Conservation (phyloP, 106 monocot species). For the Platanthera guangdongensis region DNA sequence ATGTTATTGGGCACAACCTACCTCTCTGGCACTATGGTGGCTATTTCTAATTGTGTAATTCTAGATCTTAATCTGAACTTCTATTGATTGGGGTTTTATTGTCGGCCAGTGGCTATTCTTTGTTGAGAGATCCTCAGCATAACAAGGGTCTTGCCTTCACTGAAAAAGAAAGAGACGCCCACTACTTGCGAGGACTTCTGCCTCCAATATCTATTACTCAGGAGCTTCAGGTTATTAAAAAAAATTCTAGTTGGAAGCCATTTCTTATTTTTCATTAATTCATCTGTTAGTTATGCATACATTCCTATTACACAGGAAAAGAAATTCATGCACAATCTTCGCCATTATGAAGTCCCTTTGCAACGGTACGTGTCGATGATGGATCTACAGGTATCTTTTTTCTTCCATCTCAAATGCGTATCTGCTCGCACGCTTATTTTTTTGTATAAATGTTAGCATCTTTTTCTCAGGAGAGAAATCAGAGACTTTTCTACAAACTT, state of each 20-base stretch:
- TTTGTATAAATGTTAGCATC: background rate
- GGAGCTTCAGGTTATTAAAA: constrained; percentile 51
- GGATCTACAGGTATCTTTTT: constrained; percentile 51
- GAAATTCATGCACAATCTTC: constrained; percentile 67
- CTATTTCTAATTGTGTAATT: background rate
- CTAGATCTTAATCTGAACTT: background rate
- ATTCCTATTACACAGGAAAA: constrained; percentile 36
- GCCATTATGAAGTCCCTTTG: constrained; percentile 64
- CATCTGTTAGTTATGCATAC: background rate
- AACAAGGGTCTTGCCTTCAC: constrained; percentile 81
- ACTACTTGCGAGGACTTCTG: constrained; percentile 67
- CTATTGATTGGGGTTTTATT: background rate
- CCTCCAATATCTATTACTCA: constrained; percentile 49
- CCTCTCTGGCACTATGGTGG: too few relatives aligned
- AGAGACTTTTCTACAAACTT: constrained; percentile 95
- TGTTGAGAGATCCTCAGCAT: constrained; percentile 77
- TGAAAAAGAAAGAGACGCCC: constrained; percentile 72
- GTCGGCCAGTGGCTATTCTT: constrained; percentile 44
- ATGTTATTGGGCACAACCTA: too few relatives aligned
- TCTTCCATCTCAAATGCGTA: background rate
- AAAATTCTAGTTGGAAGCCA: background rate
- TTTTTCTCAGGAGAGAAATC: constrained; percentile 61
- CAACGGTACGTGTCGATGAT: constrained; percentile 76
- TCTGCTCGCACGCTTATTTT: background rate
- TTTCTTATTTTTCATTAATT: background rate